Base-by-base conservation (phyloP, 805 yeast species). In the Ogataea naganishii region DNA sequence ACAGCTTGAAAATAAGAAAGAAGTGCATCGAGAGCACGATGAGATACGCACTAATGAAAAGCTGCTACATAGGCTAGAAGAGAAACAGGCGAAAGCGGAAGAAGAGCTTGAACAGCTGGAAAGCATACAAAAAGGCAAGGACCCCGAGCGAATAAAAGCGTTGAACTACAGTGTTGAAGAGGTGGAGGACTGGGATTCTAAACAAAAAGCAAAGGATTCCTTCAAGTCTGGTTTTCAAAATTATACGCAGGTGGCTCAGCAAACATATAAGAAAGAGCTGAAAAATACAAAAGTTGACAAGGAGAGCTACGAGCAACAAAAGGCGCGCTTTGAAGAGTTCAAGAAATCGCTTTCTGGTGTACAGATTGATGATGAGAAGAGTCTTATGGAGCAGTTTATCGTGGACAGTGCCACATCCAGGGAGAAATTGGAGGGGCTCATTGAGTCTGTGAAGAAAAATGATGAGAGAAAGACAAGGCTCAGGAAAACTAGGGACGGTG, bases 131-230 rank as follows among this genome's bases (percentile, higher is more conserved):
- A 44, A 43, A 9, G 69, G 67, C 1, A 62, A 57, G 23, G 62
- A 61, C 30, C 53, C 44, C 29, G 69, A 63, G 23, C 52, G 72
- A 16, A 46, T 53, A 32, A 57, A 63, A 31, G 69, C 64, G 29
- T 59, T 70, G 68, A 70, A 70, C 32, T 71, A 72, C 53, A 66
- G 81, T 0, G 65, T 78, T 5, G 80, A 73, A 31, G 82, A 81
- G 31, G 64, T 73, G 33, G 80, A 75, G 38, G 57, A 59, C 31
- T 80, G 86, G 86, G 69, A 74, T 15, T 54, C 44, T 18, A 64
- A 60, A 31, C 45, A 53, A 32, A 52, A 43, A 24, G 38, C 41
- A 23, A 38, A 38, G 6, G 51, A 56, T 6, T 37, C 39, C 5
- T 40, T 41, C 8, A 49, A 49, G 14, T 47, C 63, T 1, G 72